phyloP scores from a whole-genome alignment of 1,139 yeast species.

The Nadsonia commutata region DNA sequence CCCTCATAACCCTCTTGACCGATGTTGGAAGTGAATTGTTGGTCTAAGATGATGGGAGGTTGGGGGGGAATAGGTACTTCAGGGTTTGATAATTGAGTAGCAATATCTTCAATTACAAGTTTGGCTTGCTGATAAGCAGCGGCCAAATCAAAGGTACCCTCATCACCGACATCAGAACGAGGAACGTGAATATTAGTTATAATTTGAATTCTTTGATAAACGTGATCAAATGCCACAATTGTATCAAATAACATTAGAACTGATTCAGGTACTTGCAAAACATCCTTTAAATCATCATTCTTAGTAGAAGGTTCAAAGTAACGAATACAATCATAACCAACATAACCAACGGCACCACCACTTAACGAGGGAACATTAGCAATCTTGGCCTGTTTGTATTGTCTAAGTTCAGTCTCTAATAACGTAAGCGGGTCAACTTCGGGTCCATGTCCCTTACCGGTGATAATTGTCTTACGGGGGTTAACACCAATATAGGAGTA shows the following conservation, averaged over 20 bases:
- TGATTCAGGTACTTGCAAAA: slow-evolving; percentile 76
- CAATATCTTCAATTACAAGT: slow-evolving; percentile 41
- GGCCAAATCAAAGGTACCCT: slow-evolving; percentile 23
- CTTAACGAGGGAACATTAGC: slow-evolving; percentile 56
- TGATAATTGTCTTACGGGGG: slow-evolving; percentile 67
- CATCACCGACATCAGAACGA: slow-evolving; percentile 20
- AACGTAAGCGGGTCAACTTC: slow-evolving; percentile 66
- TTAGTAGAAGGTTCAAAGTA: slow-evolving; percentile 88
- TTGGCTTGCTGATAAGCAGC: slow-evolving; percentile 43
- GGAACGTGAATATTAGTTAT: slow-evolving; percentile 57
- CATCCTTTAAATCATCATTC: slow-evolving; percentile 53
- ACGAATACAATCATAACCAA: slow-evolving; percentile 90
- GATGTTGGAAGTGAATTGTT: slow-evolving; percentile 67
- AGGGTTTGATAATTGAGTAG: slow-evolving; percentile 34
- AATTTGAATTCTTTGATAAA: slow-evolving; percentile 80
- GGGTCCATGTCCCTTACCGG: slow-evolving; percentile 47
- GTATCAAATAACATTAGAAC: slow-evolving; percentile 83
- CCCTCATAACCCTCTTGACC: slow-evolving; percentile 86
- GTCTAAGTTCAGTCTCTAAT: slow-evolving; percentile 56
- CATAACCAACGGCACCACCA: slow-evolving; percentile 94
- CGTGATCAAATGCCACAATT: slow-evolving; percentile 84
- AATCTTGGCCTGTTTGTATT: slow-evolving; percentile 51
- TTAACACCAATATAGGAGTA: slow-evolving; percentile 80
- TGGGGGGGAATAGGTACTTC: slow-evolving; percentile 45
- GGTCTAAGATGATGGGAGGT: slow-evolving; percentile 38